Evolutionary conservation across 129 eudicot species (phyloP).

Genomic region (Logfia minima): DNA sequence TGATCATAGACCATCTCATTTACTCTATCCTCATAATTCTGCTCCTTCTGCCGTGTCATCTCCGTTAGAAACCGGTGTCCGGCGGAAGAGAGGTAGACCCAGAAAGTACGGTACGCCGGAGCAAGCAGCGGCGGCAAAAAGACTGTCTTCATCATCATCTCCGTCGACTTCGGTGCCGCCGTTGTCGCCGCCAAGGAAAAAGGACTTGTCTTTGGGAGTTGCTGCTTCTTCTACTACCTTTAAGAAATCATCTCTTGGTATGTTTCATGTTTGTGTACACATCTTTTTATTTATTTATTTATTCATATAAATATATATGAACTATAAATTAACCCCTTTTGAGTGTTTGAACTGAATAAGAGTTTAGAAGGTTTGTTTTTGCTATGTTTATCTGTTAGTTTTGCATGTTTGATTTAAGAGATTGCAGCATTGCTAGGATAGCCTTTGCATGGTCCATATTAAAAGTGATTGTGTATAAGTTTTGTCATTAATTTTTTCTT

Average conservation of each 20-base stretch:
- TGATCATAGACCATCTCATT: conserved; percentile 38
- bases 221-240: conserved; percentile 40
- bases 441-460: conserved; percentile 26
- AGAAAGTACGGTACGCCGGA: conserved; percentile 69
- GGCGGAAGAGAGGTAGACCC: conserved; percentile 71
- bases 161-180: conserved; percentile 34
- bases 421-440: conserved; percentile 17
- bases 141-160: conserved; percentile 42
- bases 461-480: conserved; percentile 23
- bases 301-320: background rate
- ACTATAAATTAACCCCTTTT: background rate
- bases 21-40: conserved; percentile 46
- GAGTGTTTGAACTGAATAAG: conserved; percentile 5
- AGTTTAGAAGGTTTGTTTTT: conserved; percentile 4
- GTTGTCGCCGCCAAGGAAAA: conserved; percentile 40
- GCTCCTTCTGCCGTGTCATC: conserved; percentile 59
- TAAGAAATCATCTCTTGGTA: conserved; percentile 55
- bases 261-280: conserved; percentile 10
- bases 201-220: conserved; percentile 36
- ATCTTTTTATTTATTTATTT: background rate
- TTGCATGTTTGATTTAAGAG: background rate
- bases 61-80: conserved; percentile 46
- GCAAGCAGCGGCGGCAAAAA: conserved; percentile 65
- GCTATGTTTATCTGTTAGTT: background rate
- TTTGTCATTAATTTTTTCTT: background rate